These are phyloP conservation scores for Picea engelmannii DNA, from an alignment of 83 land plant genomes.

Conservation along the genomic window DNA sequence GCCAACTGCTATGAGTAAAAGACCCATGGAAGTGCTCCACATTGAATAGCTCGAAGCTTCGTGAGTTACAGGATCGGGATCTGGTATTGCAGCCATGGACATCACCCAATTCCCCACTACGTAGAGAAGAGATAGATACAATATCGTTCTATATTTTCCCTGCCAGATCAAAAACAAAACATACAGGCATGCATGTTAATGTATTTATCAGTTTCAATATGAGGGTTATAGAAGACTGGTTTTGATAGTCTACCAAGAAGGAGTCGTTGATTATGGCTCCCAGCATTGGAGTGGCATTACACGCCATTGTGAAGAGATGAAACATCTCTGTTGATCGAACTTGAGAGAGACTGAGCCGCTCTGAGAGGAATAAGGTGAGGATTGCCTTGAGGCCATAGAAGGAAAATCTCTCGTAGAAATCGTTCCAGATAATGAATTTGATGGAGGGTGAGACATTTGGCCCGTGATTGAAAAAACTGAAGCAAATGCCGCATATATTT, in stretches of 20 bases:
- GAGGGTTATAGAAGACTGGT: too few relatives aligned
- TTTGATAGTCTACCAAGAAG: conserved; percentile 2
- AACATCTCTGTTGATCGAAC: conserved; percentile 32
- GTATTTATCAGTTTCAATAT: too few relatives aligned
- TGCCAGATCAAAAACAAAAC: conserved; percentile 1
- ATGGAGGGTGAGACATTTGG: conserved; percentile 30
- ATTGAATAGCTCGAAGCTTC: conserved; percentile 12
- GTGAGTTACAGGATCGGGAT: background rate
- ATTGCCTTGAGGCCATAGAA: conserved; percentile 43
- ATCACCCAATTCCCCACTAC: conserved; percentile 39
- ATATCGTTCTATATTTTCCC: conserved; percentile 45
- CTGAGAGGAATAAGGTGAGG: conserved; percentile 29
- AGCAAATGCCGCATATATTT: too few relatives aligned
- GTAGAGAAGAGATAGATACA: conserved; percentile 35
- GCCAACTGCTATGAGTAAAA: conserved; percentile 34
- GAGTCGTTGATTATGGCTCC: conserved; percentile 36
- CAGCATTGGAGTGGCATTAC: conserved; percentile 32
- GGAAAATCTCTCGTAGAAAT: conserved; percentile 42
- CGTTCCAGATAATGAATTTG: conserved; percentile 39
- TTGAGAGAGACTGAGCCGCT: conserved; percentile 24
- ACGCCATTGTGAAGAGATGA: conserved; percentile 40
- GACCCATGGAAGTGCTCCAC: conserved; percentile 24
- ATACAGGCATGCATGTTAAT: background rate
- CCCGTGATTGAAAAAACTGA: too few relatives aligned
- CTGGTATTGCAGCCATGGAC: conserved; percentile 34